Percentiles rank a stretch among this genome's conserved stretches.
These are phyloP conservation scores for Suillus occidentalis DNA, from an alignment of 768 basidiomycete species.

Conservation along the genomic window DNA sequence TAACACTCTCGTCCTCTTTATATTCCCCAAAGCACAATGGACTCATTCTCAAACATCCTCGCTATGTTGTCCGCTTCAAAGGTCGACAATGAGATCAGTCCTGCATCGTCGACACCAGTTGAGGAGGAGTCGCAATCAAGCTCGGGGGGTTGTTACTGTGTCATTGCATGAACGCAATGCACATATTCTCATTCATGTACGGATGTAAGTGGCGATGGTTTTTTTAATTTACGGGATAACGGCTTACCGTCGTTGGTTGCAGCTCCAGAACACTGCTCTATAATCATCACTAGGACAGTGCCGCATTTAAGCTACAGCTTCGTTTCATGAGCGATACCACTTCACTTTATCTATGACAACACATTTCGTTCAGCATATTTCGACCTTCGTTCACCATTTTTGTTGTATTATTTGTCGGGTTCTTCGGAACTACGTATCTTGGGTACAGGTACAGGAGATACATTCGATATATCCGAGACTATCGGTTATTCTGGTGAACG, in stretches of 20 bases:
- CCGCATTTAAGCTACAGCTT: not conserved
- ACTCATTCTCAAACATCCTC: constrained; percentile 2
- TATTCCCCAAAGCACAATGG: not conserved
- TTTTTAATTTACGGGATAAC: not conserved
- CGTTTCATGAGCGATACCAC: not conserved
- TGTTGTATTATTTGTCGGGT: no score
- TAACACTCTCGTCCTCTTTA: not conserved
- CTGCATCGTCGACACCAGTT: not conserved
- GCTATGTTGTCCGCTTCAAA: not conserved
- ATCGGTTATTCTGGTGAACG: not conserved
- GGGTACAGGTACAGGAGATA: not conserved
- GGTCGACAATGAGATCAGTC: not conserved
- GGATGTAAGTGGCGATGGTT: not conserved
- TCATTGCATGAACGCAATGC: not conserved
- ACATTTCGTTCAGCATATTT: not conserved
- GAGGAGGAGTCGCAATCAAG: not conserved
- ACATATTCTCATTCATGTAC: no score
- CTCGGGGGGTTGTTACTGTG: not conserved
- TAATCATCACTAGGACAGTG: not conserved
- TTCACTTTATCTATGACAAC: not conserved
- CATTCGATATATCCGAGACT: not conserved
- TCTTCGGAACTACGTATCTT: not conserved
- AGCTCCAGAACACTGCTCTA: not conserved
- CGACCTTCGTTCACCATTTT: no score
- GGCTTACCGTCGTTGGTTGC: not conserved